These are phyloP conservation scores for Colletotrichum sp. DNA, from an alignment of 2,329 filamentous ascomycete species.

Conservation along the genomic window DNA sequence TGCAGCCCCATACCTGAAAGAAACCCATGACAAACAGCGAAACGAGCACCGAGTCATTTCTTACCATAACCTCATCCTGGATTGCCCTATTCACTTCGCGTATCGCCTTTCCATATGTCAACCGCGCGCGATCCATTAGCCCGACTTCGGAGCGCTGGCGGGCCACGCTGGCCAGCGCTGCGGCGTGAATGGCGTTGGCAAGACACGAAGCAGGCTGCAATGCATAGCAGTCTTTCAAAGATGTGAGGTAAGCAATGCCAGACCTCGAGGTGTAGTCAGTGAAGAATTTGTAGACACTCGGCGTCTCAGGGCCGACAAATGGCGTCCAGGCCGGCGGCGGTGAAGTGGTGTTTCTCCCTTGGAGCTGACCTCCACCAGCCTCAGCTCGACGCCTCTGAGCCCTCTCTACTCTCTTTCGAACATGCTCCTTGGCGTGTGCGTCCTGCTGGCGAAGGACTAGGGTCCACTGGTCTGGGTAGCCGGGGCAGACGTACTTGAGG, in stretches of 20 bases:
- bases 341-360: neutral
- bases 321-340: neutral
- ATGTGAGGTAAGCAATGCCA: neutral
- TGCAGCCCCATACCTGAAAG: neutral
- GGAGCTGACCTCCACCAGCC: neutral
- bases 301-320: neutral
- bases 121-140: neutral
- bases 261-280: neutral
- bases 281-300: neutral
- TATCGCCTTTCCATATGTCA: neutral
- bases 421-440: neutral
- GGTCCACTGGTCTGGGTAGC: neutral
- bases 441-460: neutral
- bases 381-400: neutral
- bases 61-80: neutral
- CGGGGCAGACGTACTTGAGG: neutral
- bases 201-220: neutral
- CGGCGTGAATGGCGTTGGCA: neutral
- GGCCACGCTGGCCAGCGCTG: neutral
- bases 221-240: neutral
- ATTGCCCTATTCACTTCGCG: neutral
- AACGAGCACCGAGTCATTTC: neutral
- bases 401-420: neutral
- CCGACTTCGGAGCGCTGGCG: neutral
- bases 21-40: neutral